Conservation (phyloP, 2,329 filamentous ascomycete species). For the Curvularia sp. region DNA sequence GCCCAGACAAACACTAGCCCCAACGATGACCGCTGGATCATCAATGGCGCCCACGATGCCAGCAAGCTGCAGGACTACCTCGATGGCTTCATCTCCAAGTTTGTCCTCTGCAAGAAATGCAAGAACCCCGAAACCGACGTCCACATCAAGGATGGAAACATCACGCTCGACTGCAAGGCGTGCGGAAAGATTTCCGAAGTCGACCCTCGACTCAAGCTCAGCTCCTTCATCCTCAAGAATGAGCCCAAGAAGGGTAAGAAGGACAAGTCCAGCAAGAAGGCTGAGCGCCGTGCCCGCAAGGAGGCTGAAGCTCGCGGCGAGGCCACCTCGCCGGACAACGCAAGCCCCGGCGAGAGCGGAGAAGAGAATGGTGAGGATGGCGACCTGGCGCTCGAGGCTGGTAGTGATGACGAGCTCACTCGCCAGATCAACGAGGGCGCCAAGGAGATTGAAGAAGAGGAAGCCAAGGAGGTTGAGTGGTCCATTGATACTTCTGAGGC, state of each 20-base stretch:
- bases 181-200: constrained; percentile 93
- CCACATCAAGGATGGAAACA: constrained; percentile 90
- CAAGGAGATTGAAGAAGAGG: constrained; percentile 74
- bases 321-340: constrained; percentile 61
- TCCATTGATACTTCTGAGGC: constrained; percentile 95
- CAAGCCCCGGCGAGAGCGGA: constrained; percentile 71
- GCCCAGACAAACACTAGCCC: constrained; percentile 98
- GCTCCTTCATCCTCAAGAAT: constrained; percentile 96
- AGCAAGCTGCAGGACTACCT: constrained; percentile 97
- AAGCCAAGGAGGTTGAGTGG: constrained; percentile 88
- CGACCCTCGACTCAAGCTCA: constrained; percentile 92
- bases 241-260: constrained; percentile 93
- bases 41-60: constrained; percentile 97
- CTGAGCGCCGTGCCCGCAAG: constrained; percentile 83
- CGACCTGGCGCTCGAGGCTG: constrained; percentile 71
- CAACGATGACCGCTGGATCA: constrained; percentile 98
- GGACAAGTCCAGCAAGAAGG: constrained; percentile 94
- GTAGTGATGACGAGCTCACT: constrained; percentile 90
- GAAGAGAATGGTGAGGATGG: constrained; percentile 70
- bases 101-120: constrained; percentile 99
- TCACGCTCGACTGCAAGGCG: constrained; percentile 96
- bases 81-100: constrained; percentile 97
- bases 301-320: constrained; percentile 66
- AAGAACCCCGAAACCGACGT: constrained; percentile 99
- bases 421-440: constrained; percentile 74